Evolutionary conservation across 2,329 filamentous ascomycete species (phyloP).

Genomic region (Calonectria pteridis): DNA sequence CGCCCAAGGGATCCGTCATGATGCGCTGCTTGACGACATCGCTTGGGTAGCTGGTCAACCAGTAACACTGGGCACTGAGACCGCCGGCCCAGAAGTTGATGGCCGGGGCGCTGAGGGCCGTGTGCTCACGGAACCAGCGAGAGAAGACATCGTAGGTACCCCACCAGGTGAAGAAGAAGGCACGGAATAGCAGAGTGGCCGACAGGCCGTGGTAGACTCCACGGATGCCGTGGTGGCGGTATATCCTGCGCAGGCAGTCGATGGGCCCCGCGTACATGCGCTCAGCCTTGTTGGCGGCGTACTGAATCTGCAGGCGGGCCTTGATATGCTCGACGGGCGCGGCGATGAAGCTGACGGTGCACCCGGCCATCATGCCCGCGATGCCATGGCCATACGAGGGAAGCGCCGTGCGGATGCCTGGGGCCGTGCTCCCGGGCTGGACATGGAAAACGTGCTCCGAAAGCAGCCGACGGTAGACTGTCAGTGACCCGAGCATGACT

Average conservation of each 20-base stretch:
- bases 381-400: slow-evolving; percentile 86
- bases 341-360: slow-evolving; percentile 92
- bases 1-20: slow-evolving; percentile 93
- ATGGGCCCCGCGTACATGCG: slow-evolving; percentile 88
- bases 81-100: slow-evolving; percentile 99
- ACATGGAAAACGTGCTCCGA: slow-evolving; percentile 83
- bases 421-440: slow-evolving; percentile 31
- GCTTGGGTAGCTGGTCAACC: slow-evolving; percentile 90
- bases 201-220: slow-evolving; percentile 89
- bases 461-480: slow-evolving; percentile 87
- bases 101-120: slow-evolving; percentile 78
- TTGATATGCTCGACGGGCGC: slow-evolving; percentile 97
- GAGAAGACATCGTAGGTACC: slow-evolving; percentile 91
- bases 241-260: slow-evolving; percentile 82
- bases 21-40: slow-evolving; percentile 97
- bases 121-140: slow-evolving; percentile 73
- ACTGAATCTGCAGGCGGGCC: slow-evolving; percentile 93
- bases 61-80: slow-evolving; percentile 92
- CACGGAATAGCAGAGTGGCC: slow-evolving; percentile 89
- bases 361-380: slow-evolving; percentile 87
- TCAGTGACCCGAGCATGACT: slow-evolving; percentile 91
- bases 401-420: slow-evolving; percentile 58
- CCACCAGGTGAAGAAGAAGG: slow-evolving; percentile 99
- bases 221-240: slow-evolving; percentile 76
- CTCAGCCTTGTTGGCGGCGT: slow-evolving; percentile 81